Evolutionary conservation across 1,139 yeast genomes (phyloP).

Genomic region (Magnusiomyces fungicola): DNA sequence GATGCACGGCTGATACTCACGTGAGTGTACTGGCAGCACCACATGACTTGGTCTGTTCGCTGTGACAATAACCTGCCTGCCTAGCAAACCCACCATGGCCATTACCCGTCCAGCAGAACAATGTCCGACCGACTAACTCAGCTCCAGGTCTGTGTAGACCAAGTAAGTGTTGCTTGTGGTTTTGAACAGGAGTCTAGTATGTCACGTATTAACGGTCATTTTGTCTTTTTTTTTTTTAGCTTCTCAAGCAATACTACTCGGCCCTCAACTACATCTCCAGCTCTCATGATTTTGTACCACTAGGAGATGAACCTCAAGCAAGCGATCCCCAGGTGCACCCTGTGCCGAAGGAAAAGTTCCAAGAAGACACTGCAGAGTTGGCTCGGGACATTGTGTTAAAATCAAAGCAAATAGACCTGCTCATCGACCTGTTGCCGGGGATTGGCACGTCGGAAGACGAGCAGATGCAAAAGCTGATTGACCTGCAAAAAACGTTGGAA

Average conservation of each 20-base stretch:
- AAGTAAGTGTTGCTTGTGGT: conserved; percentile 30
- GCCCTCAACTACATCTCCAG: conserved; percentile 79
- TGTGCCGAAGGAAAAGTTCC: conserved; percentile 34
- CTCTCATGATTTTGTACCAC: conserved; percentile 53
- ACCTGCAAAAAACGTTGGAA: conserved; percentile 57
- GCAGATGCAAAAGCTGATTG: conserved; percentile 58
- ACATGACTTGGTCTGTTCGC: no score
- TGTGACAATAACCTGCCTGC: no score
- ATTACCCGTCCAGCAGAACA: no score
- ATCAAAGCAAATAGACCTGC: conserved; percentile 75
- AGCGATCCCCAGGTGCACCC: conserved; percentile 43
- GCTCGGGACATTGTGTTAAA: conserved; percentile 79
- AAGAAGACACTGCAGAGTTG: conserved; percentile 41
- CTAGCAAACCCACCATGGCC: no score
- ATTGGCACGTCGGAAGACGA: conserved; percentile 75
- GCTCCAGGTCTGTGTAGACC: conserved; percentile 85
- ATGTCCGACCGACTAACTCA: conserved; percentile 81
- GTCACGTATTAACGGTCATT: conserved; percentile 5
- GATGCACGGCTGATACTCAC: no score
- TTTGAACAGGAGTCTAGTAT: not conserved
- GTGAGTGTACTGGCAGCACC: no score
- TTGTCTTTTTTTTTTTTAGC: conserved; percentile 26
- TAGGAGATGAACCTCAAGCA: conserved; percentile 45
- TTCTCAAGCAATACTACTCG: conserved; percentile 87
- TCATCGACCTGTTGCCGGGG: conserved; percentile 88